These are phyloP conservation scores for Globisporangium echinulatum DNA, from an alignment of 352 stramenopile species.

Conservation along the genomic window DNA sequence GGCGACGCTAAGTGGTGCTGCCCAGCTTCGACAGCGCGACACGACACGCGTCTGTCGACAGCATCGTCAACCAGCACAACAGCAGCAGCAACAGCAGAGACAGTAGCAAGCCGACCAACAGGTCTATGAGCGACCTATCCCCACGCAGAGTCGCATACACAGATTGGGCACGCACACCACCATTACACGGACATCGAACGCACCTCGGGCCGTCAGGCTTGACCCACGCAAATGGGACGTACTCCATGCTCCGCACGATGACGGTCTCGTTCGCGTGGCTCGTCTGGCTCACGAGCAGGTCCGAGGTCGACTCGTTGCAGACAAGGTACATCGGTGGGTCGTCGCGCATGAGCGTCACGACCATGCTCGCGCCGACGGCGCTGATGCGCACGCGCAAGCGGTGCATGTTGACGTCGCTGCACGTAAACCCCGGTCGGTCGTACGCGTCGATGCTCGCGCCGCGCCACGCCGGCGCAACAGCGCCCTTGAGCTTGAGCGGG, in stretches of 20 bases:
- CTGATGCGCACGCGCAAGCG: constrained; percentile 73
- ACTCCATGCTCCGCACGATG: constrained; percentile 63
- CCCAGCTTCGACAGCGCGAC: constrained; percentile 42
- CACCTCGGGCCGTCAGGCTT: constrained; percentile 71
- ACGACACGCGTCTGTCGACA: constrained; percentile 54
- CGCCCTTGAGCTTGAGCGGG: constrained; percentile 62
- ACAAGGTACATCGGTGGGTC: constrained; percentile 84
- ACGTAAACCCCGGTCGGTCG: constrained; percentile 32
- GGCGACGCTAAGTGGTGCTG: constrained; percentile 47
- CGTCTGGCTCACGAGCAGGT: constrained; percentile 69
- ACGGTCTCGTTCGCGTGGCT: constrained; percentile 58
- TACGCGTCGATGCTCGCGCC: constrained; percentile 26
- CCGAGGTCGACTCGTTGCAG: constrained; percentile 70
- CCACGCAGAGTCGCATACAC: neutral
- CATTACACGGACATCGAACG: neutral
- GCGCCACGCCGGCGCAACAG: constrained; percentile 45
- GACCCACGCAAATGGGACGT: constrained; percentile 75
- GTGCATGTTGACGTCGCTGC: constrained; percentile 44
- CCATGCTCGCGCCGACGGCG: constrained; percentile 71
- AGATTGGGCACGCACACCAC: neutral
- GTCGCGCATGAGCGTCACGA: constrained; percentile 69
- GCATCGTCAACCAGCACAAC: constrained; percentile 5
- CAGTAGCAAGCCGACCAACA: too few relatives aligned
- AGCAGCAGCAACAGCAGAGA: neutral
- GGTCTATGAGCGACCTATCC: too few relatives aligned